These are phyloP conservation scores for Arabidopsis arenosa DNA, from an alignment of 345 rosid species.

Conservation along the genomic window DNA sequence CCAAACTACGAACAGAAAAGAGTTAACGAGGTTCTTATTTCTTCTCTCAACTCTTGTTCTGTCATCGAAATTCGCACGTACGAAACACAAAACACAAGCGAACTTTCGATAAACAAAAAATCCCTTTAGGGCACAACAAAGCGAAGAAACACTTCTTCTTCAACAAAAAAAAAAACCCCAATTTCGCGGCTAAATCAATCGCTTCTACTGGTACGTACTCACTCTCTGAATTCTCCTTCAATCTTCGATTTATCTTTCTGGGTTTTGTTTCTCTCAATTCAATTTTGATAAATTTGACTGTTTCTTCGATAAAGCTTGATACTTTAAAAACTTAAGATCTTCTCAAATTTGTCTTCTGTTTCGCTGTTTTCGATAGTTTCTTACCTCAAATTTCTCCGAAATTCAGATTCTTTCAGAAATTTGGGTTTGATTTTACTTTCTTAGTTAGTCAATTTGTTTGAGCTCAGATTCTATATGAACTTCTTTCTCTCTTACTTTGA, in stretches of 20 bases:
- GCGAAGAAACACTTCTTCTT: slow-evolving; percentile 24
- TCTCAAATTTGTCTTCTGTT: slow-evolving; percentile 15
- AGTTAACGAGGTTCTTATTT: not conserved
- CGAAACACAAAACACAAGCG: not conserved
- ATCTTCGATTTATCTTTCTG: not conserved
- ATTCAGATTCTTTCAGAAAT: not conserved
- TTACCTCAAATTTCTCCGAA: not conserved
- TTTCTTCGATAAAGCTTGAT: slow-evolving; percentile 1
- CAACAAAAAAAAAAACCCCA: not conserved
- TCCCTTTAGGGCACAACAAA: slow-evolving; percentile 41
- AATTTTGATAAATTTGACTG: slow-evolving; percentile 19
- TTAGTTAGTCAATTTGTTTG: slow-evolving; percentile 23
- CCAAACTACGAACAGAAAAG: not conserved
- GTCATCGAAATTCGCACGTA: not conserved
- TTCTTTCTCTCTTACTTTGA: slow-evolving; percentile 14
- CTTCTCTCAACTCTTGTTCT: not conserved
- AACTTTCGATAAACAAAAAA: slow-evolving; percentile 8
- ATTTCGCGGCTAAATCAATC: slow-evolving; percentile 40
- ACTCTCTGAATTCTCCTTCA: slow-evolving; percentile 13
- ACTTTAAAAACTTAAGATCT: slow-evolving; percentile 19
- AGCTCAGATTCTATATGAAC: not conserved
- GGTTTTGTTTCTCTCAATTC: not conserved
- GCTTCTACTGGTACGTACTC: slow-evolving; percentile 42
- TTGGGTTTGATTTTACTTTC: slow-evolving; percentile 17
- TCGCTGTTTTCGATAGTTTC: not conserved